Conservation (phyloP, 73 alveolate species). For the Breviolum minutum region DNA sequence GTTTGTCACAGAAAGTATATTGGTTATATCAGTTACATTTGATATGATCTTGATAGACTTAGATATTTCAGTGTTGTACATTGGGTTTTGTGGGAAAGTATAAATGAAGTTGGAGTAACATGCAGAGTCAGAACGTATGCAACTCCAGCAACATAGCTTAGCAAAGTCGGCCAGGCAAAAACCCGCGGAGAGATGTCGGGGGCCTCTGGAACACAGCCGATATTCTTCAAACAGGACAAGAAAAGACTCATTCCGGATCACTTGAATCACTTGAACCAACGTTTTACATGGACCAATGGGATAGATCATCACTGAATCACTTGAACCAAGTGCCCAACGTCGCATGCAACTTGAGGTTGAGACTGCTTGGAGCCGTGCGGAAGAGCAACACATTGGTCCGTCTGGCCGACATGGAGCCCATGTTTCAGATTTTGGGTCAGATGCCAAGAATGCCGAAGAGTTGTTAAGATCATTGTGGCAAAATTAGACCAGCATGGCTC, state of each 20-base stretch:
- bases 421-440: constrained; percentile 72
- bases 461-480: background rate
- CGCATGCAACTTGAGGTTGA: background rate
- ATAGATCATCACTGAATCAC: background rate
- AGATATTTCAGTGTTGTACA: too few relatives aligned
- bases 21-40: too few relatives aligned
- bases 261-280: background rate
- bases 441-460: background rate
- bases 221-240: background rate
- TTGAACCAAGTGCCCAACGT: too few relatives aligned
- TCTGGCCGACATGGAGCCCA: constrained; percentile 91
- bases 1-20: too few relatives aligned
- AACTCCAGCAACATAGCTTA: background rate
- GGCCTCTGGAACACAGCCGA: background rate
- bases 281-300: background rate
- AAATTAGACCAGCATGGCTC: background rate
- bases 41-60: too few relatives aligned
- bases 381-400: constrained; percentile 87
- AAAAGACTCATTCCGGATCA: background rate
- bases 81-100: too few relatives aligned
- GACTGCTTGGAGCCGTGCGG: constrained; percentile 93
- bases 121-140: too few relatives aligned
- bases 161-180: constrained; percentile 12
- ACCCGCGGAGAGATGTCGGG: constrained; percentile 22
- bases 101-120: too few relatives aligned